A percentile compares a stretch with the other conserved stretches of the same genome.
Conservation (phyloP, 306 rosid species). For the Carpinus fangiana region DNA sequence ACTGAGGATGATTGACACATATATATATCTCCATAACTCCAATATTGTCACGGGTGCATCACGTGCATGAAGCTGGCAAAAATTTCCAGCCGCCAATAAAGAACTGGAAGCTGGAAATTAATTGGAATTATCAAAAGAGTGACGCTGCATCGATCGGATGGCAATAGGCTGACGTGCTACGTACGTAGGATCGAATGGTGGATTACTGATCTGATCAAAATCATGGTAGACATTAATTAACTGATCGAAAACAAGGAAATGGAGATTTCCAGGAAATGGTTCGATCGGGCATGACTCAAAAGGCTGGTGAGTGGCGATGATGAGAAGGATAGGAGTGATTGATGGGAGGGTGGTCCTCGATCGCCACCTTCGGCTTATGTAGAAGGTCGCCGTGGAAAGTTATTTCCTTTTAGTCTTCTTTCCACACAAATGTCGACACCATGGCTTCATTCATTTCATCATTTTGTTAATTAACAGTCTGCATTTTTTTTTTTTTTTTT, state of each 20-base stretch:
- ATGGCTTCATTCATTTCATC: conserved; percentile 16
- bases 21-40: no score
- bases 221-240: neutral
- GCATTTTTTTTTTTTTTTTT: neutral
- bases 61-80: no score
- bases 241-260: neutral
- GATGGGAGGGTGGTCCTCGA: conserved; percentile 25
- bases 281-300: neutral
- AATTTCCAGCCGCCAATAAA: no score
- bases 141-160: no score
- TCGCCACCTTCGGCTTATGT: neutral
- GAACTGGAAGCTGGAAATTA: no score
- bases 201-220: neutral
- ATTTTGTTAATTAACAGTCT: neutral
- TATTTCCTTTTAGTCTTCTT: no score
- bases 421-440: conserved; percentile 27
- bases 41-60: no score
- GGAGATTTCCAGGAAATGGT: neutral
- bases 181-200: no score
- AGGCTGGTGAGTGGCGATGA: neutral
- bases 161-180: no score
- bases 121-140: no score
- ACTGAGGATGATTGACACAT: no score
- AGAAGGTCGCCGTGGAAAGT: neutral
- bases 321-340: no score